Evolutionary conservation across 2,329 filamentous ascomycete species (phyloP), one percentile per base, ranked within the genome.

Genomic region (Diplodia seriata): DNA sequence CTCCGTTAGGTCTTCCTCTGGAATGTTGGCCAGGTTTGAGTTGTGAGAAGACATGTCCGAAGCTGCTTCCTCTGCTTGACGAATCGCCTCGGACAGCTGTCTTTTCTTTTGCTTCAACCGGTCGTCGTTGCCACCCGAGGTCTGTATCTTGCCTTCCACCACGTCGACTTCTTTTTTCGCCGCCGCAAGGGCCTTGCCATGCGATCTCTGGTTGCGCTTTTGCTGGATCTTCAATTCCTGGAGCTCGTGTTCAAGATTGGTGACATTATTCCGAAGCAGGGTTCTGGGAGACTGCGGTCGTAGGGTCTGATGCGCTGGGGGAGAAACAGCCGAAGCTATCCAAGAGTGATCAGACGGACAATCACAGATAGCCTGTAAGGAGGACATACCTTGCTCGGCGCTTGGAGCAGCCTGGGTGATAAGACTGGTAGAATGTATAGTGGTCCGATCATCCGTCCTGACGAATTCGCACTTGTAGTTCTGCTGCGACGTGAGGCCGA

Each of bases 401-500:
- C 86, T 84, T 38, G 85, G 84, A 71, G 86, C 82, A 68, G 85
- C 79, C 66, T 86, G 86, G 54, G 90, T 93, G 75, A 90, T 86
- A 70, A 94, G 86, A 78, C 88, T 92, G 7, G 89, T 89, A 31
- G 89, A 87, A 75, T 91, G 92, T 70, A 94, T 82, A 67, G 92
- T 82, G 73, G 87, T 81, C 70, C 88, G 85, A 69, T 89, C 90
- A 31, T 82, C 81, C 51, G 87, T 89, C 77, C 90, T 87, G 68
- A 94, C 86, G 76, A 94, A 92, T 76, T 94, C 91, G 79, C 88
- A 91, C 70, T 89, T 87, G 78, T 94, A 94, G 78, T 89, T 93
- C 68, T 90, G 91, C 72, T 90, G 83, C 8, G 91, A 89, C 20
- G 91, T 87, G 57, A 90, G 82, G 69, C 88, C 88, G 69, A 86